phyloP scores from a whole-genome alignment of 2,329 filamentous ascomycete genomes.

The Aspergillus alliaceus region DNA sequence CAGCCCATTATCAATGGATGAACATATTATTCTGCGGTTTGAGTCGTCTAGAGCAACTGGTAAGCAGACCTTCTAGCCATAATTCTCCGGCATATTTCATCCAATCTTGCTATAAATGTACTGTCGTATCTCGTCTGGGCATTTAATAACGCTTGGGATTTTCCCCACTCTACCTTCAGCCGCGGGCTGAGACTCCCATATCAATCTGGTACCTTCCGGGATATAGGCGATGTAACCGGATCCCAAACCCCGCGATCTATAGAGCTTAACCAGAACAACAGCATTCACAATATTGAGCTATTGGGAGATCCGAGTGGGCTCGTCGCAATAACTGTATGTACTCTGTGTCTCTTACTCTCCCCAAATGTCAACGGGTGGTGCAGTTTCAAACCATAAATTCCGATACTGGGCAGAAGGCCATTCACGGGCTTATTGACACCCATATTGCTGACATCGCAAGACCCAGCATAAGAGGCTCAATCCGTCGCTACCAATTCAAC shows the following conservation, averaged over 20 bases:
- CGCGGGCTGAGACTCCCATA: not conserved
- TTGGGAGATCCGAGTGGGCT: not conserved
- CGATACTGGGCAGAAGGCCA: not conserved
- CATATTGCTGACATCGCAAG: too few relatives aligned
- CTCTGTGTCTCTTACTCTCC: not conserved
- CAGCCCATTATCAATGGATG: not conserved
- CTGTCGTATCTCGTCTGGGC: slow-evolving; percentile 7
- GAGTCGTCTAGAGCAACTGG: slow-evolving; percentile 2
- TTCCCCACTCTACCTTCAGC: not conserved
- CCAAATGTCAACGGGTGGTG: not conserved
- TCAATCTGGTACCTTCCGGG: not conserved
- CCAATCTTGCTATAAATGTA: not conserved
- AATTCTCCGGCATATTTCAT: not conserved
- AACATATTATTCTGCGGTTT: not conserved
- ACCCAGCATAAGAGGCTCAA: too few relatives aligned
- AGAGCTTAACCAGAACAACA: not conserved
- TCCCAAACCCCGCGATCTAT: not conserved
- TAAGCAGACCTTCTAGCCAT: not conserved
- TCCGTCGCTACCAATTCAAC: not conserved
- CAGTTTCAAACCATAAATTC: not conserved
- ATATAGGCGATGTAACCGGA: not conserved
- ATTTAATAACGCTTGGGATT: slow-evolving; percentile 7
- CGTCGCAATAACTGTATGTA: not conserved
- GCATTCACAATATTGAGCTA: not conserved
- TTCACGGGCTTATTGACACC: not conserved